Evolutionary conservation across 2,329 filamentous ascomycete genomes (phyloP), one percentile per base, ranked within the genome.

Genomic region (Aspergillus tamarii): DNA sequence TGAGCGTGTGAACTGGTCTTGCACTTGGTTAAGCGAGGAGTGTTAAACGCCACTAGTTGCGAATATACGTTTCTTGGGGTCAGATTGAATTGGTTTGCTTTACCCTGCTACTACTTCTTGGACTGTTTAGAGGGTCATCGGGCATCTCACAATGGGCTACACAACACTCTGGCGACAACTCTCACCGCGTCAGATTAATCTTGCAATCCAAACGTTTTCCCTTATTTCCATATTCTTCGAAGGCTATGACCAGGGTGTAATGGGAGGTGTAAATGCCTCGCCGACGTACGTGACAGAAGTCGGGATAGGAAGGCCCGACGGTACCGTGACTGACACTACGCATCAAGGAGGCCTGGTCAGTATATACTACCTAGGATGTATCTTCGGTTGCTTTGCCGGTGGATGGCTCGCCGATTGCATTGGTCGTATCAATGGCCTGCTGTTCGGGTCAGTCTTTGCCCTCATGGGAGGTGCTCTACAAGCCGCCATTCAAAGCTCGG

Each of bases 241-340:
- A 57, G 84, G 84, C 23, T 86, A 85, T 73, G 82, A 85, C 63
- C 84, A 85, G 67, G 84, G 84, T 58, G 83, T 85, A n/a, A 82
- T 84, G 78, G 83, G 84, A 56, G 81, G 81, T 46, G 82, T 85
- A 56, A 85, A 83, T 63, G 68, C 71, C 48, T 68, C 80, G 12
- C 73, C 75, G 0, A 70, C 71, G 41, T 83, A 83, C 53, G 69
- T 77, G 16, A 69, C 65, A 0, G 60, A 68, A 45, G 81, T 84
- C 10, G 78, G 78, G 52, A 84, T 85, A 53, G 83, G 84, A 19
- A 63, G 59, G 26, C 56, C 78, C 0, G 78, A 82, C 66, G 83
- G 81, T 30, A 80, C 76, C 4, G 79, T 85, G 32, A 85, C 83
- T 12, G 73, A 83, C 67, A 78, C 79, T 14, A 78, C 80, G 3